Conservation (phyloP, 2,329 filamentous ascomycete species). For the Plectosphaerella cucumerina region DNA sequence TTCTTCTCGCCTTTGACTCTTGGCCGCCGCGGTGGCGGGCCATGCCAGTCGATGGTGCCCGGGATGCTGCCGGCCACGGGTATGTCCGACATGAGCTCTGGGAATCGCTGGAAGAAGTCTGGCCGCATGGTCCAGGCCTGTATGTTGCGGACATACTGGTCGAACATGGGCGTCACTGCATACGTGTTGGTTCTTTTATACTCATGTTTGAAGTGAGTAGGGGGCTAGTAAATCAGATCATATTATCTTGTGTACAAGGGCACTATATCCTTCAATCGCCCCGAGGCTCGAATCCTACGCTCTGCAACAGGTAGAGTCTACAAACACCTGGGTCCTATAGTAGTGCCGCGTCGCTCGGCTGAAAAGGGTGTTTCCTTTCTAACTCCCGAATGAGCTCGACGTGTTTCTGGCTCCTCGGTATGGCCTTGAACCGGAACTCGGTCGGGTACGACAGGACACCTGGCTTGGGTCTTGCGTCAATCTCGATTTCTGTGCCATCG, state of each 20-base stretch:
- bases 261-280: no score
- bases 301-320: no score
- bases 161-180: slow-evolving; percentile 15
- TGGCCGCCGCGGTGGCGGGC: no score
- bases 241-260: no score
- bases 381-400: slow-evolving; percentile 3
- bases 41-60: background rate
- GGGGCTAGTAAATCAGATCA: no score
- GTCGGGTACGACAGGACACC: slow-evolving; percentile 8
- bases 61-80: slow-evolving; percentile 8
- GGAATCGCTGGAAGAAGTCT: slow-evolving; percentile 21
- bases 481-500: slow-evolving; percentile 25
- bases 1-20: no score
- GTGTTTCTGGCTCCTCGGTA: slow-evolving; percentile 5
- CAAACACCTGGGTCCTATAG: no score
- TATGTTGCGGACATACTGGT: slow-evolving; percentile 17
- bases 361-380: slow-evolving; percentile 5
- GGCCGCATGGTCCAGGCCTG: slow-evolving; percentile 21
- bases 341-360: slow-evolving; percentile 7
- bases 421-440: slow-evolving; percentile 5
- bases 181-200: slow-evolving; percentile 18
- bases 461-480: slow-evolving; percentile 23
- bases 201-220: no score
- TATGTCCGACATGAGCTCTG: slow-evolving; percentile 24
- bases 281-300: no score